Conservation (phyloP, 805 yeast species). For the Hanseniaspora occidentalis region DNA sequence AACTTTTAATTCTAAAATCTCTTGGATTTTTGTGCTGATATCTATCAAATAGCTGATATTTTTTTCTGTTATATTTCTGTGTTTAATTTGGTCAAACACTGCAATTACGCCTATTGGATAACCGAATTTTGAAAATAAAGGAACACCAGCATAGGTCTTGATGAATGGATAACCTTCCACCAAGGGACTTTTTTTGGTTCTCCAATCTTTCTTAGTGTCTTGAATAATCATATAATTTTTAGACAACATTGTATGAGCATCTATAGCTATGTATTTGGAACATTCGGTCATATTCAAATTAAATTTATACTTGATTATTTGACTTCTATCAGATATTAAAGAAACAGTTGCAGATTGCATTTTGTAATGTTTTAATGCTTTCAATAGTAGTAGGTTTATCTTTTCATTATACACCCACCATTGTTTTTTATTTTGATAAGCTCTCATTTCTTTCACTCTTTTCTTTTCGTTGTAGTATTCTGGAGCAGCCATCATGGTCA, state of each 20-base stretch:
- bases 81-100: conserved; percentile 38
- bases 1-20: conserved; percentile 12
- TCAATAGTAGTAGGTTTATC: conserved; percentile 28
- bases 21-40: conserved; percentile 32
- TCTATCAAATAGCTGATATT: conserved; percentile 26
- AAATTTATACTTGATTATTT: conserved; percentile 36
- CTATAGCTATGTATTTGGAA: conserved; percentile 47
- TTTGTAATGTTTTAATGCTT: conserved; percentile 30
- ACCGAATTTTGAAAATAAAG: conserved; percentile 31
- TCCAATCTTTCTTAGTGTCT: conserved; percentile 62
- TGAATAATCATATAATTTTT: conserved; percentile 38
- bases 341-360: conserved; percentile 48
- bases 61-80: conserved; percentile 25
- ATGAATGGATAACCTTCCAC: conserved; percentile 50
- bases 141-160: conserved; percentile 54
- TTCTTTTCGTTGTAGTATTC: conserved; percentile 37
- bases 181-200: conserved; percentile 48
- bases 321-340: conserved; percentile 36
- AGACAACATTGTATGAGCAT: conserved; percentile 57
- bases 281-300: conserved; percentile 37
- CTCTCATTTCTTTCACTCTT: conserved; percentile 33
- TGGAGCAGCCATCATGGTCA: conserved; percentile 48
- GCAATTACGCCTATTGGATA: conserved; percentile 45
- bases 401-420: conserved; percentile 32
- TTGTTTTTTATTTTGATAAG: conserved; percentile 29